Base-by-base conservation (phyloP, 2,329 filamentous ascomycete species). In the Cercospora sojina region DNA sequence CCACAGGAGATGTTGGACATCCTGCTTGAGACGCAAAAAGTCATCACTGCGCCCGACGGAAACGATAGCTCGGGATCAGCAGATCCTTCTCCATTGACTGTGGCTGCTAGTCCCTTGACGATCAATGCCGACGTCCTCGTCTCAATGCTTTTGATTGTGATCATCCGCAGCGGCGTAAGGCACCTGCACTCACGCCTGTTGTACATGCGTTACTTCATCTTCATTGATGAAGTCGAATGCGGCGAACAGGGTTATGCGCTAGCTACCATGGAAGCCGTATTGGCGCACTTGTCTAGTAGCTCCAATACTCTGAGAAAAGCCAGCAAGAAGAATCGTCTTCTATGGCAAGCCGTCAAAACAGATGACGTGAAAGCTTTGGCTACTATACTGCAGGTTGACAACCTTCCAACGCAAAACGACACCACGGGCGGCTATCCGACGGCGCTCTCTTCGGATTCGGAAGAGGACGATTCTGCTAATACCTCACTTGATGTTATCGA, bases 121-220 rank as follows among this genome's bases (percentile, higher is more conserved):
- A 88, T 91, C 73, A 91, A 97, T 74, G 95, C 95, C 3, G 95
- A 99, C 79, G 92, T 94, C 0, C 82, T 99, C 29, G 95, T 99
- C 1, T 97, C 95, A 0, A 81, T 99, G 66, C 84, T 99, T 13
- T 84, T 99, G 20, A 89, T 96, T 68, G 93, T 99, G 16, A 91
- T 99, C 10, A 98, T 99, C 67, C 87, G 94, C 69, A 92, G 94
- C 10, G 91, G 95, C 67, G 88, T 96, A 27, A 88, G 91, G 66
- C 90, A 97, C 78, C 83, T 99, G 8, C 92, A 97, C 73, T 93
- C 95, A 3, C 87, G 94, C 20, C 82, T 99, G 56, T 84, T 91
- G n/a, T 99, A 98, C 77, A 97, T 98, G 85, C 91, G 94, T 51
- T 92, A 96, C 74, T 99, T 97, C 76, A 95, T 97, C 71, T 99